Evolutionary conservation across 2,329 filamentous ascomycete genomes (phyloP), one percentile per base, ranked within the genome.

Genomic region (Ilyonectria robusta): DNA sequence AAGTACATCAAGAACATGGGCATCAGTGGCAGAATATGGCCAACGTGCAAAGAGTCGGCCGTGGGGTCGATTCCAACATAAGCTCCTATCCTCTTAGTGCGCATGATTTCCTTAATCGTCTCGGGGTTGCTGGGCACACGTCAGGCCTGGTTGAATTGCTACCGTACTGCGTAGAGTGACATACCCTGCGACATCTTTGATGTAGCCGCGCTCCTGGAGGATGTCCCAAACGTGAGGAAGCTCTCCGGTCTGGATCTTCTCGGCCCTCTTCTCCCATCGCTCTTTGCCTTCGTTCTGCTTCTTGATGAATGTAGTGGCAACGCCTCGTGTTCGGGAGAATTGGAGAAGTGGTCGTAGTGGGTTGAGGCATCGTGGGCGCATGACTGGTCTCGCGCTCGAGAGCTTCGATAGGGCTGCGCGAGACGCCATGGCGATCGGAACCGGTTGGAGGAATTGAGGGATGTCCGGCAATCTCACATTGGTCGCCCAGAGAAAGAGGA

Each of bases 11-110:
- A 95, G 82, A 94, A 94, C 26, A 95, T 84, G 17, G 92, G 89
- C 93, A 96, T 96, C 61, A 95, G 84, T 23, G 94, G 92, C 15
- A 96, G 84, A 6, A 97, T 84, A 77, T 97, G 93, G 65, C 94
- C 94, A 53, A 96, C 84, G 75, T 97, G 94, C 66, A 96, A 83
- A 2, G 93, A 96, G 62, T 89, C 84, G 15, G 93, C 93, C 0
- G 94, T 96, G 6, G 94, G 93, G 77, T 97, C 94, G 75, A 96
- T 89, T 72, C 94, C 94, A 59, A 93, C 92, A 76, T 97, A 97
- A 66, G 88, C 91, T 68, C 91, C 92, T 72, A 94, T 88, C 68
- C 91, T 86, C 77, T 90, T 91, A 29, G 83, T 79, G 6, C 85
- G 87, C 82, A 96, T 87, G 23, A 93, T 83, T 70, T 87, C 85